These are phyloP conservation scores for Microstegium vimineum DNA, from an alignment of 176 grass and related monocot genomes.

Conservation along the genomic window DNA sequence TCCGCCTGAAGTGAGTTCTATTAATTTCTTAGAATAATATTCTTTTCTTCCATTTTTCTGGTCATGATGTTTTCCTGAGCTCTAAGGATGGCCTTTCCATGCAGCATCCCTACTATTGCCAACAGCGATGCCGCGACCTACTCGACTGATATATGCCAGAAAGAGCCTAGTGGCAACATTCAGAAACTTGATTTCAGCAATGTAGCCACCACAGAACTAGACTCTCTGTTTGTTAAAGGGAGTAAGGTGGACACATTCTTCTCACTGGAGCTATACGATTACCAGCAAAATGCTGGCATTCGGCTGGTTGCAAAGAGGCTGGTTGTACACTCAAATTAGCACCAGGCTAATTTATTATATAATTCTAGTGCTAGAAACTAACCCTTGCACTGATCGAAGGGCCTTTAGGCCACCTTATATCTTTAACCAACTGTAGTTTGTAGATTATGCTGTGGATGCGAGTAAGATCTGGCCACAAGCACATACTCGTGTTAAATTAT, in stretches of 20 bases:
- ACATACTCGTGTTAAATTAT: conserved; percentile 23
- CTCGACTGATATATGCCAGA: conserved; percentile 74
- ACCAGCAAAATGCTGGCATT: conserved; percentile 73
- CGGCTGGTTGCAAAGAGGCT: conserved; percentile 65
- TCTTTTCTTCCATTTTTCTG: background rate
- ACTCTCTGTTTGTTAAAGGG: conserved; percentile 55
- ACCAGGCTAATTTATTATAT: conserved; percentile 4
- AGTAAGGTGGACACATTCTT: conserved; percentile 65
- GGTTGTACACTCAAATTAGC: conserved; percentile 52
- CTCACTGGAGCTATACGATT: conserved; percentile 63
- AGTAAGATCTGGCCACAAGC: conserved; percentile 30
- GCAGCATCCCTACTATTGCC: conserved; percentile 62
- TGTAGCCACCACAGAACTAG: conserved; percentile 48
- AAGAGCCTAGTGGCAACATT: conserved; percentile 48
- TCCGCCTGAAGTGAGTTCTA: conserved; percentile 74
- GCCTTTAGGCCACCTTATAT: background rate
- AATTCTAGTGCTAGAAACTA: conserved; percentile 33
- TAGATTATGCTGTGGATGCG: background rate
- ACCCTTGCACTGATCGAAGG: conserved; percentile 12
- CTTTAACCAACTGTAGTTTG: conserved; percentile 1
- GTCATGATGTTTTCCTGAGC: background rate
- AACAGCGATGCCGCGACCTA: conserved; percentile 38
- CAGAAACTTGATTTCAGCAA: conserved; percentile 76
- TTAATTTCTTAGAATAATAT: background rate
- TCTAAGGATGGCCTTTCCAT: conserved; percentile 19